These are phyloP conservation scores for Mucor mucedo DNA, from an alignment of 371 early-diverging fungal genomes.

Conservation along the genomic window DNA sequence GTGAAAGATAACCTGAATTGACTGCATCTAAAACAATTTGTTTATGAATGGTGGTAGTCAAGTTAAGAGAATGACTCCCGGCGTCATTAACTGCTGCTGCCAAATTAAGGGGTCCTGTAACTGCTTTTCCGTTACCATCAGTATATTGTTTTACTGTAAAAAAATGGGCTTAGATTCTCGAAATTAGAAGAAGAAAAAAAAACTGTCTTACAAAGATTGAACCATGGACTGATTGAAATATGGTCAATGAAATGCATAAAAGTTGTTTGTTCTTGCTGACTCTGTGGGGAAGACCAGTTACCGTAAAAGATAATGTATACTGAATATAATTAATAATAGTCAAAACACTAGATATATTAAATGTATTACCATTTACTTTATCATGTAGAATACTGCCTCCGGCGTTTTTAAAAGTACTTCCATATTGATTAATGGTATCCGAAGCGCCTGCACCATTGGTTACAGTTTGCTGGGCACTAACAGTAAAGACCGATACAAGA, in stretches of 20 bases:
- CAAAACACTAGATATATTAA: background rate
- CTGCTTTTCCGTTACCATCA: slow-evolving; percentile 40
- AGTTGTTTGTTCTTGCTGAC: slow-evolving; percentile 40
- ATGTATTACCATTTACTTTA: slow-evolving; percentile 47
- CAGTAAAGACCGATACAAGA: slow-evolving; percentile 13
- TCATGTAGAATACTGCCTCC: slow-evolving; percentile 50
- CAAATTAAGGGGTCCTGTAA: slow-evolving; percentile 54
- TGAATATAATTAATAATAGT: slow-evolving; percentile 5
- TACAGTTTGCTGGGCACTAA: slow-evolving; percentile 23
- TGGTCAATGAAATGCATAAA: slow-evolving; percentile 53
- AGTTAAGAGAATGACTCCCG: slow-evolving; percentile 45
- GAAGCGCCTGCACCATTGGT: slow-evolving; percentile 19
- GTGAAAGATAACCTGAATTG: slow-evolving; percentile 52
- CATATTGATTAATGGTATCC: slow-evolving; percentile 36
- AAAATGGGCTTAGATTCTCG: background rate
- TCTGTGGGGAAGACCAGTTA: slow-evolving; percentile 44
- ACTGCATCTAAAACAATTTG: slow-evolving; percentile 50
- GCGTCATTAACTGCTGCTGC: slow-evolving; percentile 50
- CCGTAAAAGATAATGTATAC: slow-evolving; percentile 62
- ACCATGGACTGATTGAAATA: slow-evolving; percentile 52
- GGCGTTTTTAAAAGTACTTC: slow-evolving; percentile 34
- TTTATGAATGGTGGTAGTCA: slow-evolving; percentile 44
- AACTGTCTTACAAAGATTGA: slow-evolving; percentile 41
- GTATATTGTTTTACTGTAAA: slow-evolving; percentile 46
- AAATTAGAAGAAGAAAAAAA: background rate